Percentiles rank a stretch among this genome's conserved stretches.
Evolutionary conservation across 176 grass and related monocot species (phyloP).

Genomic region (Thinopyrum elongatum): DNA sequence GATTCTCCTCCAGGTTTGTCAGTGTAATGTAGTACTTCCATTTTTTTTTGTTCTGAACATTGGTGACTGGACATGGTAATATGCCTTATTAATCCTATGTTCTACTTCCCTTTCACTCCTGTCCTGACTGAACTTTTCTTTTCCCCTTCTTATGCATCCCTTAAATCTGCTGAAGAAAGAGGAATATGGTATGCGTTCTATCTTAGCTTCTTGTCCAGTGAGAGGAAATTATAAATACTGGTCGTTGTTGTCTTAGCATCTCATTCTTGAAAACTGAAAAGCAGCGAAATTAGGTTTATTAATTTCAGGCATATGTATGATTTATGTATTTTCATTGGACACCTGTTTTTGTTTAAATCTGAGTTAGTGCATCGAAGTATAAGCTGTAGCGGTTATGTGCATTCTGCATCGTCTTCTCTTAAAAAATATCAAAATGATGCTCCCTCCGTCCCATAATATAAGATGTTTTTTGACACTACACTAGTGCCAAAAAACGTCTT

Average conservation of each 20-base stretch:
- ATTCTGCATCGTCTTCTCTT: not conserved
- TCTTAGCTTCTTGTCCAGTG: conserved; percentile 18
- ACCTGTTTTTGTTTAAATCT: conserved; percentile 21
- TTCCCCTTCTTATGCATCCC: conserved; percentile 1
- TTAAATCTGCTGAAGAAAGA: conserved; percentile 76
- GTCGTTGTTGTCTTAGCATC: not conserved
- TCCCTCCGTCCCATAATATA: no score
- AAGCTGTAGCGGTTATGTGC: not conserved
- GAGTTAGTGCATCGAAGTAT: not conserved
- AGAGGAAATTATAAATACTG: not conserved
- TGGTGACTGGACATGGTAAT: not conserved
- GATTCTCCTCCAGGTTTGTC: conserved; percentile 96
- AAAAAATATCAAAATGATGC: conserved; percentile 18
- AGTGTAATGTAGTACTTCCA: not conserved
- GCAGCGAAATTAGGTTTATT: not conserved
- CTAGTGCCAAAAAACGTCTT: no score
- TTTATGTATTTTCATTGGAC: not conserved
- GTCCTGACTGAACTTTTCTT: conserved; percentile 26
- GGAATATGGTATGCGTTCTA: conserved; percentile 68
- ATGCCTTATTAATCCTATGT: not conserved
- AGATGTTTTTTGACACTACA: no score
- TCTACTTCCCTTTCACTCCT: conserved; percentile 1
- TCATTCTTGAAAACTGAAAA: conserved; percentile 7
- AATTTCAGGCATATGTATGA: conserved; percentile 6
- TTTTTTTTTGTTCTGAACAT: not conserved